phyloP scores from a whole-genome alignment of 768 basidiomycete genomes.

The Wakefieldia striispora region DNA sequence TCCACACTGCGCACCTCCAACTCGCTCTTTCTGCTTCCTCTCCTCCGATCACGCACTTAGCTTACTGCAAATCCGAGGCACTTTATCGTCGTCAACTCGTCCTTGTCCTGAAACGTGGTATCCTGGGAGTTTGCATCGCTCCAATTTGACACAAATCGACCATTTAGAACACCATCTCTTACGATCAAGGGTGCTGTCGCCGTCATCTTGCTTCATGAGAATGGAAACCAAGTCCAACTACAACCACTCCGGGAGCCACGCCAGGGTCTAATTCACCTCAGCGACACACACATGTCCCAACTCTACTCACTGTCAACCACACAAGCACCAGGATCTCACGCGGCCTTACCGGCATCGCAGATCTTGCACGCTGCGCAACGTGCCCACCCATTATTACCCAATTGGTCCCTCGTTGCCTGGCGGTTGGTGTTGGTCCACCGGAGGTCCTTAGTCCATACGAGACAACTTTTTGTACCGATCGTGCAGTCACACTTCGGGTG shows the following conservation, averaged over 20 bases:
- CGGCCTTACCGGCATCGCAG: slow-evolving; percentile 21
- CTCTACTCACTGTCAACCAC: slow-evolving; percentile 17
- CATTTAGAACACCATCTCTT: slow-evolving; percentile 22
- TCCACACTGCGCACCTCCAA: too few relatives aligned
- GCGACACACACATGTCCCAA: slow-evolving; percentile 20
- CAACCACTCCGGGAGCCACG: slow-evolving; percentile 22
- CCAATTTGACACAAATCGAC: slow-evolving; percentile 20
- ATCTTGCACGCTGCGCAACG: slow-evolving; percentile 22
- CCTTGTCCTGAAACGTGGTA: slow-evolving; percentile 9
- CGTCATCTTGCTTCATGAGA: slow-evolving; percentile 24
- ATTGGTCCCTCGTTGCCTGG: slow-evolving; percentile 15
- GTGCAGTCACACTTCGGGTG: slow-evolving; percentile 28
- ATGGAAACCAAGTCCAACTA: slow-evolving; percentile 25
- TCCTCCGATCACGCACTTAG: too few relatives aligned
- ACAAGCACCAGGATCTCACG: slow-evolving; percentile 12
- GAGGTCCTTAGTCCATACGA: slow-evolving; percentile 18
- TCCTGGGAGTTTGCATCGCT: background rate
- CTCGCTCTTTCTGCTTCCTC: too few relatives aligned
- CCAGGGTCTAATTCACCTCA: slow-evolving; percentile 28
- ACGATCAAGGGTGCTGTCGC: slow-evolving; percentile 27
- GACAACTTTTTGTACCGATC: slow-evolving; percentile 21
- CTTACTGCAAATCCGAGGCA: slow-evolving; percentile 10
- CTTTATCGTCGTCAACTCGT: slow-evolving; percentile 11
- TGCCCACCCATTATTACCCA: slow-evolving; percentile 21
- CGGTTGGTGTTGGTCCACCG: slow-evolving; percentile 19